A percentile compares a stretch with the other conserved stretches of the same genome.
These are phyloP conservation scores for Quercus tomentella DNA, from an alignment of 331 rosid species.

Conservation along the genomic window DNA sequence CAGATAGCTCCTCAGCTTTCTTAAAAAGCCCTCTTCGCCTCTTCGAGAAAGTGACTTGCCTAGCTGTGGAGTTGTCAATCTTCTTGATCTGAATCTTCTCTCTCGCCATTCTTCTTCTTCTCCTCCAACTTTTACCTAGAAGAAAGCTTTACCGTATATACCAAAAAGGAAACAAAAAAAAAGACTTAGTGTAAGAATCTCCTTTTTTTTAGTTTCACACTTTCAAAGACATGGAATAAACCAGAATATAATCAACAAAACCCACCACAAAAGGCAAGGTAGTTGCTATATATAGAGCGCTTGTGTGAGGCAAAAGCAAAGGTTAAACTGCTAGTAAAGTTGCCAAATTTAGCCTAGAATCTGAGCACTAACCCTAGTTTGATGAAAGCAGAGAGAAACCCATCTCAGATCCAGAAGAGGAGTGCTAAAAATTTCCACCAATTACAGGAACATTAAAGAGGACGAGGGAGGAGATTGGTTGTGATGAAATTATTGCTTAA, in stretches of 20 bases:
- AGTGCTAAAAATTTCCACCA: not conserved
- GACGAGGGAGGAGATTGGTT: not conserved
- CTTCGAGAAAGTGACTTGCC: slow-evolving; percentile 95
- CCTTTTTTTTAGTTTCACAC: not conserved
- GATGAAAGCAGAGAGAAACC: not conserved
- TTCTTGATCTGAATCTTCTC: slow-evolving; percentile 97
- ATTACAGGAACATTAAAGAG: not conserved
- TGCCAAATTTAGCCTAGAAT: slow-evolving; percentile 45
- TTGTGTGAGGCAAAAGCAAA: slow-evolving; percentile 11
- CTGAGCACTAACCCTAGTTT: slow-evolving; percentile 18
- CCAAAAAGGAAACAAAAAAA: not conserved
- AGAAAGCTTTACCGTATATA: not conserved
- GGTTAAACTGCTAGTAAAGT: slow-evolving; percentile 32
- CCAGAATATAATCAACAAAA: slow-evolving; percentile 22
- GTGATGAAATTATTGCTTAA: not conserved
- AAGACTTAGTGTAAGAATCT: not conserved
- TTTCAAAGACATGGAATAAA: slow-evolving; percentile 20
- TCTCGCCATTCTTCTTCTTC: slow-evolving; percentile 58
- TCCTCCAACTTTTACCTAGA: too few relatives aligned
- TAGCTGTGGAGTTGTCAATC: slow-evolving; percentile 85
- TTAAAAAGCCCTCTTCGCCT: slow-evolving; percentile 82
- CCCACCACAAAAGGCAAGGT: slow-evolving; percentile 24
- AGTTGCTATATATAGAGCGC: slow-evolving; percentile 30
- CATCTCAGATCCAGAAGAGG: slow-evolving; percentile 24
- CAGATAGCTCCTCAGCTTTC: slow-evolving; percentile 89